These are phyloP conservation scores for Amesomyces nigricolor DNA, from an alignment of 2,329 filamentous ascomycete genomes.

Conservation along the genomic window DNA sequence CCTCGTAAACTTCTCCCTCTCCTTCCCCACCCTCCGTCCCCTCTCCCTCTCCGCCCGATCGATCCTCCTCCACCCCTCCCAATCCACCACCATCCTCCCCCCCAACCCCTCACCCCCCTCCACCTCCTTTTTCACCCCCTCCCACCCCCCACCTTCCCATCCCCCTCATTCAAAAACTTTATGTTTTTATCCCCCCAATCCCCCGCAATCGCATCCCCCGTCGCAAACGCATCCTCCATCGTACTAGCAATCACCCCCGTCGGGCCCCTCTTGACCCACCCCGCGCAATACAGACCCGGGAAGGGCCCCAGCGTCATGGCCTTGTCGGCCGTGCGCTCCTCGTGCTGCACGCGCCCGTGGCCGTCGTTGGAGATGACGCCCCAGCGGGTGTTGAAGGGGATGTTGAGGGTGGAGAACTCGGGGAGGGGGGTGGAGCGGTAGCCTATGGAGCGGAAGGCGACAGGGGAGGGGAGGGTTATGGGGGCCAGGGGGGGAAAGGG, in stretches of 20 bases:
- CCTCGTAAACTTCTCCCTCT: conserved; percentile 64
- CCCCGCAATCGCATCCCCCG: conserved; percentile 70
- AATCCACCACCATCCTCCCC: conserved; percentile 62
- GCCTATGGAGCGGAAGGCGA: conserved; percentile 91
- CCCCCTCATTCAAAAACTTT: conserved; percentile 35
- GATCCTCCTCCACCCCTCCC: conserved; percentile 80
- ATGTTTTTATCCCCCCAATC: conserved; percentile 56
- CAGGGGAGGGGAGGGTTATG: conserved; percentile 53
- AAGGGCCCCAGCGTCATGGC: conserved; percentile 40
- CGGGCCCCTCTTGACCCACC: conserved; percentile 93
- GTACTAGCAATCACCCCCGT: conserved; percentile 95
- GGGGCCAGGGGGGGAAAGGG: conserved; percentile 40
- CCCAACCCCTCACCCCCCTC: conserved; percentile 38
- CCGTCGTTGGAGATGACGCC: conserved; percentile 82
- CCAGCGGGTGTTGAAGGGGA: conserved; percentile 68
- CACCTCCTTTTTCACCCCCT: conserved; percentile 61
- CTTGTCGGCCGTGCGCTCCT: conserved; percentile 29
- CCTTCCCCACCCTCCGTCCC: conserved; percentile 65
- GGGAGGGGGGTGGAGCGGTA: conserved; percentile 77
- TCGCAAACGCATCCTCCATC: conserved; percentile 89
- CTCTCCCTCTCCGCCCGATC: conserved; percentile 68
- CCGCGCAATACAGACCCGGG: conserved; percentile 82
- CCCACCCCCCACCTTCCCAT: conserved; percentile 58
- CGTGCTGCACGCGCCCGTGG: conserved; percentile 56
- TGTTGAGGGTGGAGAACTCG: conserved; percentile 66